Percentiles rank a stretch among this genome's conserved stretches.
These are phyloP conservation scores for Leishmania mexicana DNA, from an alignment of 208 protist species.

Conservation along the genomic window DNA sequence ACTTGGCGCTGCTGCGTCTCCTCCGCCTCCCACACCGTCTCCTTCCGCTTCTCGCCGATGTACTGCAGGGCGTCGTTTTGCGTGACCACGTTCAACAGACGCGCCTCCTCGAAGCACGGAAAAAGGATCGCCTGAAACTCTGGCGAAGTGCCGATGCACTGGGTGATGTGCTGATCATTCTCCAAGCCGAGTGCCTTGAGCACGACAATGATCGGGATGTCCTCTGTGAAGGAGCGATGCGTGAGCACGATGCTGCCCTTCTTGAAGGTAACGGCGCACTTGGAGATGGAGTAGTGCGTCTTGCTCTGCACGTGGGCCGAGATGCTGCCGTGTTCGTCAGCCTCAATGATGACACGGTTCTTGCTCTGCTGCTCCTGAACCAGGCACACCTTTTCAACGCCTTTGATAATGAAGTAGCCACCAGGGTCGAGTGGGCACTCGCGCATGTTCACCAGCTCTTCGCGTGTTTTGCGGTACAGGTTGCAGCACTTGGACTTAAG, in stretches of 20 bases:
- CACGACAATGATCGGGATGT: slow-evolving; percentile 97
- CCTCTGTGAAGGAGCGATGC: slow-evolving; percentile 98
- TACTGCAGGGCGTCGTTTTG: slow-evolving; percentile 96
- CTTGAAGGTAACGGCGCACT: slow-evolving; percentile 94
- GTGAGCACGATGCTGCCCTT: slow-evolving; percentile 96
- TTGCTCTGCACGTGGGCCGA: slow-evolving; percentile 88
- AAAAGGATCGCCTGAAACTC: slow-evolving; percentile 91
- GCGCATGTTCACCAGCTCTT: slow-evolving; percentile 94
- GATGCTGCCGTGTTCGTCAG: slow-evolving; percentile 85
- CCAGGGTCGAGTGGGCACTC: slow-evolving; percentile 99
- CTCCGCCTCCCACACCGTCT: slow-evolving; percentile 70
- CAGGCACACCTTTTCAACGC: slow-evolving; percentile 98
- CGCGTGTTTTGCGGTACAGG: slow-evolving; percentile 86
- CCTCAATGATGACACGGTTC: slow-evolving; percentile 98
- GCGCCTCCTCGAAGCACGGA: slow-evolving; percentile 97
- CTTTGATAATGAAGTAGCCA: slow-evolving; percentile 99
- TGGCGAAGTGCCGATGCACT: slow-evolving; percentile 95
- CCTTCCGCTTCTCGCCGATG: slow-evolving; percentile 95
- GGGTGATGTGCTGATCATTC: slow-evolving; percentile 98
- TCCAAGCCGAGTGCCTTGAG: slow-evolving; percentile 98
- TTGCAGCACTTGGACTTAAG: slow-evolving; percentile 98
- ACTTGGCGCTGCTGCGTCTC: slow-evolving; percentile 74
- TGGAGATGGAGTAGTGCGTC: slow-evolving; percentile 95
- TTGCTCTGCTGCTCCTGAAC: slow-evolving; percentile 97
- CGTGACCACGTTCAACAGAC: slow-evolving; percentile 76